phyloP scores from a whole-genome alignment of 1,284 basidiomycete species.

The Cutaneotrichosporon sp. region DNA sequence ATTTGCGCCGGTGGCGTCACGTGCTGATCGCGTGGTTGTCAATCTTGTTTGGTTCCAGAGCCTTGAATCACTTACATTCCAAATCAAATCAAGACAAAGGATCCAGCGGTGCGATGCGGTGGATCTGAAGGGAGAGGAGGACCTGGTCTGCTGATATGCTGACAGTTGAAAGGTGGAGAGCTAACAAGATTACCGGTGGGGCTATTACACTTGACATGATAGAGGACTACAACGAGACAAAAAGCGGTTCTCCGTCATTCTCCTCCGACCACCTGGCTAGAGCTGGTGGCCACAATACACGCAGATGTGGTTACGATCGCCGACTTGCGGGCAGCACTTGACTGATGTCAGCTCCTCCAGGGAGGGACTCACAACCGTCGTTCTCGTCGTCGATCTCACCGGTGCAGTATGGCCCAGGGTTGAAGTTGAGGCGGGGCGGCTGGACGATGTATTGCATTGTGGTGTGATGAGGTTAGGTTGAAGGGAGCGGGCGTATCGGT shows the following conservation, averaged over 20 bases:
- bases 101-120: neutral
- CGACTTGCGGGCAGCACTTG: constrained; percentile 10
- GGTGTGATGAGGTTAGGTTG: too few relatives aligned
- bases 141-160: too few relatives aligned
- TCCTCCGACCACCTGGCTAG: neutral
- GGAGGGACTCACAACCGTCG: neutral
- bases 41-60: neutral
- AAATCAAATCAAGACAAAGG: constrained; percentile 1
- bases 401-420: constrained; percentile 5
- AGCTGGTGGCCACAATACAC: neutral
- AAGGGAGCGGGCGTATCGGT: neutral
- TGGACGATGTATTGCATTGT: neutral
- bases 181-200: too few relatives aligned
- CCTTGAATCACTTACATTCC: neutral
- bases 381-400: constrained; percentile 10
- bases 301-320: neutral
- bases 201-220: too few relatives aligned
- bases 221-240: too few relatives aligned
- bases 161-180: too few relatives aligned
- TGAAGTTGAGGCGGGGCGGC: neutral
- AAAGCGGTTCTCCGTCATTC: neutral
- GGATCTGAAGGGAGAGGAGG: neutral
- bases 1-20: neutral
- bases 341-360: neutral
- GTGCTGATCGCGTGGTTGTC: neutral